Evolutionary conservation across 257 asterid species (phyloP).

Genomic region (Mentha longifolia): DNA sequence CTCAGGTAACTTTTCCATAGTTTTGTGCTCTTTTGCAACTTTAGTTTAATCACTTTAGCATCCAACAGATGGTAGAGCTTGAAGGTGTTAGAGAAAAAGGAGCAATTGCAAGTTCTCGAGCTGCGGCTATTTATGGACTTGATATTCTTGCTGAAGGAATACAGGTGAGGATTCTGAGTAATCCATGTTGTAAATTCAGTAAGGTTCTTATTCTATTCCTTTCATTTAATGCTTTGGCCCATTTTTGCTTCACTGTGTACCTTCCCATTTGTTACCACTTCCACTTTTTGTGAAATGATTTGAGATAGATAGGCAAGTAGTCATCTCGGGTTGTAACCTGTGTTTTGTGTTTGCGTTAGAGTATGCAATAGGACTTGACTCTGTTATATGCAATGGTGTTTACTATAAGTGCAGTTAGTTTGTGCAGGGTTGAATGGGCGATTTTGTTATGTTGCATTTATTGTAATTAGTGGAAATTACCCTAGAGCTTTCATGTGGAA

Average conservation of each 20-base stretch:
- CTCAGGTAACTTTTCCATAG: slow-evolving; percentile 63
- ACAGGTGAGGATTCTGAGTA: slow-evolving; percentile 59
- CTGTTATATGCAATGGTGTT: neutral
- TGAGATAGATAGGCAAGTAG: neutral
- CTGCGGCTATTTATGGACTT: slow-evolving; percentile 90
- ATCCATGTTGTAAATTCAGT: slow-evolving; percentile 3
- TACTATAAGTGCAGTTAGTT: neutral
- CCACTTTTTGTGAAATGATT: neutral
- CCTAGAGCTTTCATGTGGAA: slow-evolving; percentile 8
- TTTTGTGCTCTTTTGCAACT: slow-evolving; percentile 17
- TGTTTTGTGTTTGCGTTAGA: neutral
- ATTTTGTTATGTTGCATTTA: neutral
- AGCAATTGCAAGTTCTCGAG: slow-evolving; percentile 87
- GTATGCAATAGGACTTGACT: neutral
- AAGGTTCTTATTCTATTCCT: neutral
- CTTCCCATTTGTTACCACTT: neutral
- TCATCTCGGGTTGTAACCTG: slow-evolving; percentile 7
- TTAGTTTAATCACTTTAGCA: slow-evolving; percentile 33
- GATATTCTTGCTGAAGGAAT: slow-evolving; percentile 75
- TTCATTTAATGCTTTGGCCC: neutral
- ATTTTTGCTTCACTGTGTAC: neutral
- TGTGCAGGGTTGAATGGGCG: neutral
- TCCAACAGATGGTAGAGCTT: slow-evolving; percentile 69
- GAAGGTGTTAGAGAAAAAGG: slow-evolving; percentile 71
- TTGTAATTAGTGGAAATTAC: slow-evolving; percentile 11